These are phyloP conservation scores for Henningerozyma blattae DNA, from an alignment of 805 yeast genomes.

Conservation along the genomic window DNA sequence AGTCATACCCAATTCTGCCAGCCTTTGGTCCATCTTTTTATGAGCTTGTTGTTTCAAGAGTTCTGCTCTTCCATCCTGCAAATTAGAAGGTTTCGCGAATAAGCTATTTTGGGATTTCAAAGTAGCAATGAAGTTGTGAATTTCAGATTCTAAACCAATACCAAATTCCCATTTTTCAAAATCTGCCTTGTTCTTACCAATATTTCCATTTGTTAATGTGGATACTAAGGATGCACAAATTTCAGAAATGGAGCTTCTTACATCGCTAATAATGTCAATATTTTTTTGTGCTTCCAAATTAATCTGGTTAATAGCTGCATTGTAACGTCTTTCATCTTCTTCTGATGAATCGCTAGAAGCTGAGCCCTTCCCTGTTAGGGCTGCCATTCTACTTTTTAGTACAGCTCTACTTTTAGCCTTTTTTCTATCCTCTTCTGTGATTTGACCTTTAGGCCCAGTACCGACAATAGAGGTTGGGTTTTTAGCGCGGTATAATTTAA, in stretches of 20 bases:
- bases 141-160: constrained; percentile 55
- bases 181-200: constrained; percentile 33
- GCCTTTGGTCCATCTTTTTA: constrained; percentile 72
- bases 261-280: constrained; percentile 52
- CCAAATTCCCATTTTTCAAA: constrained; percentile 74
- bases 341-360: constrained; percentile 15
- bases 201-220: constrained; percentile 13
- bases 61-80: constrained; percentile 60
- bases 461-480: constrained; percentile 69
- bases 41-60: constrained; percentile 71
- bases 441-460: constrained; percentile 76
- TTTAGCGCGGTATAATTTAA: constrained; percentile 50
- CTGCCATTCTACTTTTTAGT: constrained; percentile 81
- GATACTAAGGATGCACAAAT: constrained; percentile 33
- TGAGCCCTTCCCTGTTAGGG: constrained; percentile 41
- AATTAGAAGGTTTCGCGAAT: constrained; percentile 3
- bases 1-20: constrained; percentile 68
- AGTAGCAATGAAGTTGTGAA: constrained; percentile 46
- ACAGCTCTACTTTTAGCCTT: constrained; percentile 72
- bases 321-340: constrained; percentile 30
- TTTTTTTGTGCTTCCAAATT: constrained; percentile 43
- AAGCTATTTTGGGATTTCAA: constrained; percentile 26
- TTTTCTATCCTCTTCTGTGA: constrained; percentile 73
- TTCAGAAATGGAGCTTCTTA: constrained; percentile 57
- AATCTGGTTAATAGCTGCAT: constrained; percentile 39